These are phyloP conservation scores for Oenanthe sinensis DNA, from an alignment of 129 eudicot genomes.

Conservation along the genomic window DNA sequence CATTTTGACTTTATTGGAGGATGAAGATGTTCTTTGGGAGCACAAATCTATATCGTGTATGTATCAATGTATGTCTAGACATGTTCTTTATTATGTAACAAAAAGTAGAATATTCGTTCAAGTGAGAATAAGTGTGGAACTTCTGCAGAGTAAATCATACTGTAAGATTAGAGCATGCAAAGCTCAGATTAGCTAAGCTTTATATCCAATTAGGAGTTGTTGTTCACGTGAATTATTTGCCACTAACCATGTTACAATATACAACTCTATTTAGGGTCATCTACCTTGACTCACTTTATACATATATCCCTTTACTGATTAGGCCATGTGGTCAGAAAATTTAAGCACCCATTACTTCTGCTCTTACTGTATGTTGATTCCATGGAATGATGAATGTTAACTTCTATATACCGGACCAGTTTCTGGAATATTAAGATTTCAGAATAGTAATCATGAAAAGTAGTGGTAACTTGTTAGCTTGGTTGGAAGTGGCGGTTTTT, in stretches of 20 bases:
- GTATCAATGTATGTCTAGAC: too few species aligned
- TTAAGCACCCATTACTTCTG: background rate
- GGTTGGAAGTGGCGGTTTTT: background rate
- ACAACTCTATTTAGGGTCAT: background rate
- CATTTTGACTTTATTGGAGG: background rate
- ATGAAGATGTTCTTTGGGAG: background rate
- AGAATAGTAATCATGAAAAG: background rate
- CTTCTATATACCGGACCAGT: background rate
- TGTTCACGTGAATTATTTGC: background rate
- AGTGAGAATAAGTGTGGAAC: background rate
- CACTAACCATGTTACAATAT: background rate
- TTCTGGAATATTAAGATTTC: background rate
- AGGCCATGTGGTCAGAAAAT: background rate
- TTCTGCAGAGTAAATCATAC: background rate
- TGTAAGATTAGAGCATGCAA: background rate
- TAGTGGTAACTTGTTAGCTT: background rate
- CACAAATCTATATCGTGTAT: background rate
- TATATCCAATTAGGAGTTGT: background rate
- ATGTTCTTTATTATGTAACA: background rate
- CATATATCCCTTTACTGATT: background rate
- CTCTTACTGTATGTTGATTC: background rate
- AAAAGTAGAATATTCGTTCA: background rate
- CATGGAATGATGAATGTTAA: background rate
- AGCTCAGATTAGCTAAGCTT: background rate
- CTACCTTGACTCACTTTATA: background rate